Evolutionary conservation across 208 protist genomes (phyloP), one percentile per base, ranked within the genome.

Genomic region (Crithidia brevicula): DNA sequence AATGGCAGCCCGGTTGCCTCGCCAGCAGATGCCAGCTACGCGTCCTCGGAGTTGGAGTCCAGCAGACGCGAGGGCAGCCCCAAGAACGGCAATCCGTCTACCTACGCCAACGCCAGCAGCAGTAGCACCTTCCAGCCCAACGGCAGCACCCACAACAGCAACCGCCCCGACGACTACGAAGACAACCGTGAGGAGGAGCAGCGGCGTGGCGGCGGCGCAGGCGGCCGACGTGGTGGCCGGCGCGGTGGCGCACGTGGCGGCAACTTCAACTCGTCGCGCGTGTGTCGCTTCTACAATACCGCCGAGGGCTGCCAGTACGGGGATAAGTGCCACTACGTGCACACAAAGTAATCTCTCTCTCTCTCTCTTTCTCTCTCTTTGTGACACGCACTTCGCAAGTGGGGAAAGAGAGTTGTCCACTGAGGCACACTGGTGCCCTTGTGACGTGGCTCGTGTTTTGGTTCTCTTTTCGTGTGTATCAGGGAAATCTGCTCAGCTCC

Each of bases 241-340:
- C 67, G 58, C 2, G 59, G 61, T 1, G 69, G 72, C 22, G 60
- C 72, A 4, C 45, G 58, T 23, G 50, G 70, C 9, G 68, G 79
- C 27, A 30, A n/a, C 31, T 53, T 28, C 31, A 63, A 38, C 20
- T 47, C 74, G 15, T 42, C 47, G 9, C 71, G 69, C 13, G 49
- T 77, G 20, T 85, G 80, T 65, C 49, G 61, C 45, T 79, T 65
- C 65, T 77, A 73, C 71, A 56, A 43, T 31, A 81, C 66, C 18
- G 56, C 69, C 20, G 80, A 76, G 9, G 80, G 80, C 20, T 85
- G 80, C 50, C 71, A 74, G 67, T 82, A 67, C 66, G 80, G 80
- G 4, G 69, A 69, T 43, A 75, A 77, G 57, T 85, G 80, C 59
- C 76, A 72, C 53, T 81, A 72, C 45, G 9, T 65, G 11, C 80